Percentiles rank a stretch among this genome's conserved stretches.
Evolutionary conservation across 2,329 filamentous ascomycete species (phyloP).

Genomic region (Talaromyces piceae): DNA sequence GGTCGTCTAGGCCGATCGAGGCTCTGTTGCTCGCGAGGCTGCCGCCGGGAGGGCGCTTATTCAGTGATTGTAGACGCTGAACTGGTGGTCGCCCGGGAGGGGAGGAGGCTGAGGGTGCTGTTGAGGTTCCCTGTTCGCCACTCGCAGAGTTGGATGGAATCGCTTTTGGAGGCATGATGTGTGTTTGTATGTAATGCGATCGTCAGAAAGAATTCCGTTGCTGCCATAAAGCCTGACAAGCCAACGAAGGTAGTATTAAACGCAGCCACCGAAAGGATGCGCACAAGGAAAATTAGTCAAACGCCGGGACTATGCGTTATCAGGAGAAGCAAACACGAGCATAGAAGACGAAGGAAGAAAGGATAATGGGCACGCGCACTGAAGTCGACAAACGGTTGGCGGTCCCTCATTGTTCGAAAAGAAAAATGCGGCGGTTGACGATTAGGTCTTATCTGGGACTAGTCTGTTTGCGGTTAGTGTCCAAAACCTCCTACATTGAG

Average conservation of each 20-base stretch:
- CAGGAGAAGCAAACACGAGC: background rate
- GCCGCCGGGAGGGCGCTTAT: slow-evolving; percentile 30
- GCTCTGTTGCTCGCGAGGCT: slow-evolving; percentile 28
- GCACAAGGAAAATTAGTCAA: background rate
- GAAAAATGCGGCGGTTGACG: background rate
- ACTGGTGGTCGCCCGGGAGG: slow-evolving; percentile 25
- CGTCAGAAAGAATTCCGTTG: background rate
- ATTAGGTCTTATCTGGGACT: background rate
- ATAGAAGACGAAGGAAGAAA: background rate
- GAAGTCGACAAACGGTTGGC: background rate
- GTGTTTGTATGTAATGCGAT: background rate
- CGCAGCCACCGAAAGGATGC: background rate
- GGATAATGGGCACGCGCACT: background rate
- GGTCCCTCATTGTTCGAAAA: background rate
- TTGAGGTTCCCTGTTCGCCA: background rate
- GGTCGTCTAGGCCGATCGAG: slow-evolving; percentile 15
- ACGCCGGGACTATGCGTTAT: background rate
- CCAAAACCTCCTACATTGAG: no score
- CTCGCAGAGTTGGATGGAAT: slow-evolving; percentile 18
- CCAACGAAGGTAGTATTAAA: no score
- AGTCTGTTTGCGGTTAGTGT: background rate
- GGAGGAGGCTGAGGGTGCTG: slow-evolving; percentile 13
- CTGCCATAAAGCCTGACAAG: no score
- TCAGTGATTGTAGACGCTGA: slow-evolving; percentile 37
- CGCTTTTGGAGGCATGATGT: slow-evolving; percentile 29